phyloP scores from a whole-genome alignment of 495 filamentous ascomycete genomes.

The Friedmanniomyces simplex region DNA sequence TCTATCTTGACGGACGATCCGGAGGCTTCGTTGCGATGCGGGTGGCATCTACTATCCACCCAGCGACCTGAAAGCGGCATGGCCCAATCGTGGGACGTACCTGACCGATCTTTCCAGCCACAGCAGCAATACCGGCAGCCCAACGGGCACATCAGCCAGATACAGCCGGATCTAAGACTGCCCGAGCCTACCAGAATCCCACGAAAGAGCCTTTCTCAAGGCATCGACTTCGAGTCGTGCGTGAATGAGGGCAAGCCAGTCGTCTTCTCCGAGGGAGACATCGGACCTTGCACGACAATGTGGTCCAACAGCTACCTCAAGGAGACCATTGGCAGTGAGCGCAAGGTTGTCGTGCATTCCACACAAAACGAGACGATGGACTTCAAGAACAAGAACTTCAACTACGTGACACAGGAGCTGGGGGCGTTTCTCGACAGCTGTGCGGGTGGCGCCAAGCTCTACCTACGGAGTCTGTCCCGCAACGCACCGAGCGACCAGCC shows the following conservation, averaged over 20 bases:
- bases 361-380: conserved; percentile 57
- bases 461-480: conserved; percentile 63
- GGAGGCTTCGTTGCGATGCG: not conserved
- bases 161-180: not conserved
- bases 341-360: conserved; percentile 63
- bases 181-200: conserved; percentile 8
- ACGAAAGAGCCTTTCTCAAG: conserved; percentile 6
- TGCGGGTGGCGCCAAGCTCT: conserved; percentile 51
- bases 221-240: conserved; percentile 49
- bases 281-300: conserved; percentile 54
- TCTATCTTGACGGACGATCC: conserved; percentile 36
- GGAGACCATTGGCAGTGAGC: conserved; percentile 50
- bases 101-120: not conserved
- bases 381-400: conserved; percentile 74
- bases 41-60: conserved; percentile 13
- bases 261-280: conserved; percentile 51
- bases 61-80: conserved; percentile 10
- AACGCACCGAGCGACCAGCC: conserved; percentile 57
- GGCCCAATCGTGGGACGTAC: not conserved
- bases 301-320: conserved; percentile 67
- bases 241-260: conserved; percentile 50
- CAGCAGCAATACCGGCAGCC: not conserved
- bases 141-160: conserved; percentile 3
- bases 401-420: conserved; percentile 59
- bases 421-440: conserved; percentile 57